phyloP scores from a whole-genome alignment of 2,329 filamentous ascomycete species.

The Neofusicoccum umdonicola region DNA sequence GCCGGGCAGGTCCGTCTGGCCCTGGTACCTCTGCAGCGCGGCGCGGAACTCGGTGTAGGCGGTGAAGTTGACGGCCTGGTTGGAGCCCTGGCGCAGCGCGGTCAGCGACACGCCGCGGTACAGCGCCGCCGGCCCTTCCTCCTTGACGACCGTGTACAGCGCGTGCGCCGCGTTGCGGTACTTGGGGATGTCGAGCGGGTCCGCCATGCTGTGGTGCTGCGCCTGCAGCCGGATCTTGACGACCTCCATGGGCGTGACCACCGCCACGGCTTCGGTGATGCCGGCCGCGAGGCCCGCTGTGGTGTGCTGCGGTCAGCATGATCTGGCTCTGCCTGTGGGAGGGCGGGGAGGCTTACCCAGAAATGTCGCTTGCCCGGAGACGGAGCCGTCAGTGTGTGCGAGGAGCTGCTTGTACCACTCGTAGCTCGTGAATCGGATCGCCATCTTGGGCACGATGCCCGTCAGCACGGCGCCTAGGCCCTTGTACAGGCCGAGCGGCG shows the following conservation, averaged over 20 bases:
- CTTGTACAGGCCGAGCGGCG: constrained; percentile 92
- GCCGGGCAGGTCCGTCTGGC: constrained; percentile 70
- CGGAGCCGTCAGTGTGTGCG: constrained; percentile 60
- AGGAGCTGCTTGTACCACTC: constrained; percentile 89
- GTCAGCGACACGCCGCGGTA: constrained; percentile 94
- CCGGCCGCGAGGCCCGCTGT: constrained; percentile 84
- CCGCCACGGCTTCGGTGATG: constrained; percentile 91
- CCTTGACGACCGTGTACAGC: constrained; percentile 81
- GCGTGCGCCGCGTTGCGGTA: constrained; percentile 90
- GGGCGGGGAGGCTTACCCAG: constrained; percentile 49
- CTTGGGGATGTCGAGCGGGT: constrained; percentile 93
- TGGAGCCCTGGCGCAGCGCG: constrained; percentile 88
- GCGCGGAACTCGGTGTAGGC: constrained; percentile 94
- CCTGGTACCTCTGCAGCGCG: constrained; percentile 69
- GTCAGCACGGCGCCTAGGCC: constrained; percentile 95
- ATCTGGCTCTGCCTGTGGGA: not conserved
- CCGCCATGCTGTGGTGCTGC: constrained; percentile 96
- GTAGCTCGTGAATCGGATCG: constrained; percentile 96
- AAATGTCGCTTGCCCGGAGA: constrained; percentile 72
- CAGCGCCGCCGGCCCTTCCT: constrained; percentile 83
- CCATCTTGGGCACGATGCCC: constrained; percentile 98
- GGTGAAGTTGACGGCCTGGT: constrained; percentile 95
- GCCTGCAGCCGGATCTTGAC: constrained; percentile 98
- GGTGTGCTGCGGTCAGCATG: not conserved
- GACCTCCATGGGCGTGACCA: constrained; percentile 98